Evolutionary conservation across 768 basidiomycete genomes (phyloP), one percentile per base, ranked within the genome.

Genomic region (Suillus ampliporus): DNA sequence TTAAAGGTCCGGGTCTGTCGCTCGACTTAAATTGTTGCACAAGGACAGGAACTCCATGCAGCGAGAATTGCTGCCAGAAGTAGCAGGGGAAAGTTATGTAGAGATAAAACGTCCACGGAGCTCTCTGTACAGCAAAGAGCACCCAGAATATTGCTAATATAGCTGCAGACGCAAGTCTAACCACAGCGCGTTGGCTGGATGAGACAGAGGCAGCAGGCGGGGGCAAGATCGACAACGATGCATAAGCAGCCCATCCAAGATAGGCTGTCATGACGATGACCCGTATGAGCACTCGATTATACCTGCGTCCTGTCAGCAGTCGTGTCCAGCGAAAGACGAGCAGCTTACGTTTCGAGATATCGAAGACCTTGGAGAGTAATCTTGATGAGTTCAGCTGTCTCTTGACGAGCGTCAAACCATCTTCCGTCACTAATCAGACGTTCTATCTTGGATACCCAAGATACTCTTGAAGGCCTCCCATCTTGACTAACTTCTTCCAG

Each of bases 41-140:
- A 23, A 72, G 23, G 35, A 61, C 52, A 4, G 72, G 69, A 31
- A 56, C 26, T n/a, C 74, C 76, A 41, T 57, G 64, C n/a, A 68
- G n/a, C 41, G 8, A 68, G 43, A 87, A 85, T 58, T 83, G 84
- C 37, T 80, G 79, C 91, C 91, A 92, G 72, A 94, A 94, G 75
- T 86, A 93, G 37, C 84, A 82, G 0, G 93, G 91, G 64, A 94
- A 94, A 5, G 82, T 71, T 40, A 88, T 81, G 69, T 95, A 95
- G 46, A 91, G 61, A 69, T 90, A 94, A 68, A 92, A 91, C 4
- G 86, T 86, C 83, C 81, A 84, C 0, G 92, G 89, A 0, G 88
- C 86, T 26, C 73, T 77, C 69, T 94, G 90, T n/a, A 87, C 47
- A 43, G 78, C 79, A 69, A 93, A 92, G 13, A 83, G 68, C 0